These are phyloP conservation scores for Colletotrichum endophyticum DNA, from an alignment of 2,329 filamentous ascomycete species.

Conservation along the genomic window DNA sequence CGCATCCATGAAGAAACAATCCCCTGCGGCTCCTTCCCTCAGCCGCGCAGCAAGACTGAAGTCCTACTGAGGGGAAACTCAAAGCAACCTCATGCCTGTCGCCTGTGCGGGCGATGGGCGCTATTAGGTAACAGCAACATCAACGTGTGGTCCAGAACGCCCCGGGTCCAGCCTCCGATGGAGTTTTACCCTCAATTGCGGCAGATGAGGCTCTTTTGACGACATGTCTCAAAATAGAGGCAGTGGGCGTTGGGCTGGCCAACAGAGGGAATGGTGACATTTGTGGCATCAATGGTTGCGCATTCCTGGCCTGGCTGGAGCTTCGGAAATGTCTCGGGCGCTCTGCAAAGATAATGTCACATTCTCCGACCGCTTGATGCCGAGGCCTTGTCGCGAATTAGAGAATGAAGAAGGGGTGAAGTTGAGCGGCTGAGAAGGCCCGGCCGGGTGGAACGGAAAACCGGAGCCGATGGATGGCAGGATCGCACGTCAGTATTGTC, in stretches of 20 bases:
- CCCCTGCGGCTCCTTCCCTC: neutral
- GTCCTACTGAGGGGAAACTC: neutral
- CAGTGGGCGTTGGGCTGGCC: neutral
- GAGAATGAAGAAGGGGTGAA: neutral
- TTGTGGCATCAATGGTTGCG: neutral
- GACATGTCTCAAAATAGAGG: neutral
- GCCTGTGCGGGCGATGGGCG: neutral
- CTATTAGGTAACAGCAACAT: slow-evolving; percentile 3
- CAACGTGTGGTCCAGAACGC: neutral
- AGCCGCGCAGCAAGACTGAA: neutral
- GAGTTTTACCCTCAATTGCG: neutral
- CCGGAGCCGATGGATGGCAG: neutral
- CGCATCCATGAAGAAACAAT: neutral
- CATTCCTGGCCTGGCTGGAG: neutral
- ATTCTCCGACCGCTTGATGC: neutral
- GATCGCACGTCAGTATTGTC: neutral
- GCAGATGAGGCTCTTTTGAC: neutral
- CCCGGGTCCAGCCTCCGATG: neutral
- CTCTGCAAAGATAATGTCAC: neutral
- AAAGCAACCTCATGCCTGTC: neutral
- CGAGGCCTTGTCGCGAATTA: neutral
- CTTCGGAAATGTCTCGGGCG: neutral
- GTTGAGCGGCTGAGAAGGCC: neutral
- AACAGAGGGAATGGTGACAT: neutral
- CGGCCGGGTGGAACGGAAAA: neutral